These are phyloP conservation scores for Pascua sp. DNA, from an alignment of 1,284 basidiomycete genomes.

Conservation along the genomic window DNA sequence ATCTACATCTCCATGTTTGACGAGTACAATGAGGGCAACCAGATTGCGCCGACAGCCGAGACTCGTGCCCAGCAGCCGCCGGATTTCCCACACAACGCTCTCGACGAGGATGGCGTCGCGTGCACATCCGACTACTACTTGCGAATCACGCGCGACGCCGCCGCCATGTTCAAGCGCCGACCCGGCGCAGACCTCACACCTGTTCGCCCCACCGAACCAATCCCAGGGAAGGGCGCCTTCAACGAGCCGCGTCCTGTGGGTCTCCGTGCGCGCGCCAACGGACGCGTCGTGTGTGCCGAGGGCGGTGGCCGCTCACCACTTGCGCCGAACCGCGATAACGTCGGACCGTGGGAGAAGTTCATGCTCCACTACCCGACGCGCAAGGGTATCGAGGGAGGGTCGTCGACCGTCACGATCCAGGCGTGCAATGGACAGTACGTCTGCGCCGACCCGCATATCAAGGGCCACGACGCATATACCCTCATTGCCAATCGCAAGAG, in stretches of 20 bases:
- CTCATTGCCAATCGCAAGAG: slow-evolving; percentile 4
- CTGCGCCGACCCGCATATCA: slow-evolving; percentile 2
- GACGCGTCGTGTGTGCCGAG: slow-evolving; percentile 14
- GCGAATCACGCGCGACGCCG: slow-evolving; percentile 15
- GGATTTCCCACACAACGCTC: slow-evolving; percentile 12
- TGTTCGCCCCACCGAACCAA: slow-evolving; percentile 16
- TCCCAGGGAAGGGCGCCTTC: slow-evolving; percentile 10
- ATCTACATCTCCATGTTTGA: slow-evolving; percentile 21
- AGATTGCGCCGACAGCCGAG: slow-evolving; percentile 21
- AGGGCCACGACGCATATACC: not conserved
- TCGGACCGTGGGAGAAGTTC: slow-evolving; percentile 10
- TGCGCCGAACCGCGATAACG: slow-evolving; percentile 3
- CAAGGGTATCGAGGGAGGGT: not conserved
- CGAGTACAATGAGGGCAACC: slow-evolving; percentile 23
- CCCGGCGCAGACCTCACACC: not conserved
- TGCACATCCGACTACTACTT: slow-evolving; percentile 23
- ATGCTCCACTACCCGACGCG: not conserved
- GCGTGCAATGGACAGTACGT: slow-evolving; percentile 10
- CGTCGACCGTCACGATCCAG: slow-evolving; percentile 4
- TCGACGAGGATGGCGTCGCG: slow-evolving; percentile 19
- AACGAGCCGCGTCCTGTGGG: not conserved
- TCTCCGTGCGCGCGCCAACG: slow-evolving; percentile 10
- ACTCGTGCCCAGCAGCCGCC: slow-evolving; percentile 10
- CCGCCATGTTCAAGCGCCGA: slow-evolving; percentile 14
- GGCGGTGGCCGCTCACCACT: slow-evolving; percentile 2